A percentile compares a stretch with the other conserved stretches of the same genome.
Conservation (phyloP, 495 filamentous ascomycete genomes). For the Penicillium turbatum region DNA sequence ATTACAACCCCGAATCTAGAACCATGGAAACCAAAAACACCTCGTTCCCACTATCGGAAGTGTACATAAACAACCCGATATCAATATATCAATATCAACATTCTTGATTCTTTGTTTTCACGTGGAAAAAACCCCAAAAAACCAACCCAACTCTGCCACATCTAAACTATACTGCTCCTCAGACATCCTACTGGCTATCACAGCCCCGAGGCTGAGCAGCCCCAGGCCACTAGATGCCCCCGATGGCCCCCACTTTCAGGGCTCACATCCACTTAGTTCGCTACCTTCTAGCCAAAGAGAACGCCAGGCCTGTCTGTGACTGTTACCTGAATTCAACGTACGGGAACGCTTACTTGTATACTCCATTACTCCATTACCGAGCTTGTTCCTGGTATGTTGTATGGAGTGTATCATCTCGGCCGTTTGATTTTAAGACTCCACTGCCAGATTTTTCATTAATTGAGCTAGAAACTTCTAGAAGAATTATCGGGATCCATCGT, state of each 20-base stretch:
- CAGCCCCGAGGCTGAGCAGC: slow-evolving; percentile 25
- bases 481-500: not conserved
- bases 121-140: not conserved
- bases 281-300: slow-evolving; percentile 22
- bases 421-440: not conserved
- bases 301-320: slow-evolving; percentile 18
- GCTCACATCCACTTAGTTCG: slow-evolving; percentile 31
- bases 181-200: slow-evolving; percentile 3
- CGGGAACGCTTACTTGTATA: slow-evolving; percentile 11
- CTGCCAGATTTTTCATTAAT: not conserved
- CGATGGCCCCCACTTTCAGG: slow-evolving; percentile 28
- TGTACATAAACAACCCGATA: not conserved
- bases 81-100: too few species aligned
- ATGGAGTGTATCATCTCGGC: too few species aligned
- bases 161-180: not conserved
- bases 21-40: not conserved
- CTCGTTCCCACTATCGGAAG: not conserved
- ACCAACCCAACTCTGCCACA: not conserved
- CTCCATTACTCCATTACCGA: slow-evolving; percentile 3
- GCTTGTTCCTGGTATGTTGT: too few species aligned
- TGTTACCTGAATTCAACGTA: slow-evolving; percentile 17
- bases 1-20: too few species aligned
- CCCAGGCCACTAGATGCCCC: slow-evolving; percentile 9
- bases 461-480: slow-evolving; percentile 8
- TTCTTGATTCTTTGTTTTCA: not conserved